phyloP scores from a whole-genome alignment of 768 basidiomycete species.

The Hortiboletus flavorubellus region DNA sequence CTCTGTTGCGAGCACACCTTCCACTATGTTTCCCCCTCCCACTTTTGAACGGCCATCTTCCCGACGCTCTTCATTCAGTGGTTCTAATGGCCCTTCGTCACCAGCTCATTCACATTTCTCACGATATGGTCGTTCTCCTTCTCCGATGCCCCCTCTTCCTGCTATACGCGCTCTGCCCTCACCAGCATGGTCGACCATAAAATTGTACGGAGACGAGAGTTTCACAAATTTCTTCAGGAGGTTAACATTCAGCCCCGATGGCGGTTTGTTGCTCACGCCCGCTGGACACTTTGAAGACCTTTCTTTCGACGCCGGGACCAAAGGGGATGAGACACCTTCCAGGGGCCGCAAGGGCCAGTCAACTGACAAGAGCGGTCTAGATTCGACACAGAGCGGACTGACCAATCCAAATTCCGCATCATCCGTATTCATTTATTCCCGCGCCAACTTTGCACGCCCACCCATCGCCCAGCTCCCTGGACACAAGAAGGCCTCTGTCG shows the following conservation, averaged over 20 bases:
- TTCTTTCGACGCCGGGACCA: slow-evolving; percentile 41
- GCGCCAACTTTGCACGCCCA: slow-evolving; percentile 89
- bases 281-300: slow-evolving; percentile 98
- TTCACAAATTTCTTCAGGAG: slow-evolving; percentile 95
- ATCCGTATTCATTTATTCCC: slow-evolving; percentile 91
- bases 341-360: slow-evolving; percentile 61
- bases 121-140: slow-evolving; percentile 79
- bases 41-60: slow-evolving; percentile 65
- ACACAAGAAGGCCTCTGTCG: slow-evolving; percentile 93
- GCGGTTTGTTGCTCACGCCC: slow-evolving; percentile 88
- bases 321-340: slow-evolving; percentile 41
- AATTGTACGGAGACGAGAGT: slow-evolving; percentile 93
- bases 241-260: slow-evolving; percentile 92
- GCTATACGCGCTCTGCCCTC: slow-evolving; percentile 77
- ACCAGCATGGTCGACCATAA: slow-evolving; percentile 63
- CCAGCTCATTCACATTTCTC: slow-evolving; percentile 53
- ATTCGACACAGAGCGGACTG: slow-evolving; percentile 30
- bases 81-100: slow-evolving; percentile 76
- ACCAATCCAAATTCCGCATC: slow-evolving; percentile 41
- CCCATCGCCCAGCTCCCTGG: slow-evolving; percentile 95
- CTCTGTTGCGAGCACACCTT: slow-evolving; percentile 66
- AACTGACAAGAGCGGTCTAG: slow-evolving; percentile 28
- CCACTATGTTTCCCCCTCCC: slow-evolving; percentile 41
- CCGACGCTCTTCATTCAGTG: slow-evolving; percentile 64
- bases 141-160: slow-evolving; percentile 89